Evolutionary conservation across 495 filamentous ascomycete genomes (phyloP), one percentile per base, ranked within the genome.

Genomic region (Hypoxylon rickii): DNA sequence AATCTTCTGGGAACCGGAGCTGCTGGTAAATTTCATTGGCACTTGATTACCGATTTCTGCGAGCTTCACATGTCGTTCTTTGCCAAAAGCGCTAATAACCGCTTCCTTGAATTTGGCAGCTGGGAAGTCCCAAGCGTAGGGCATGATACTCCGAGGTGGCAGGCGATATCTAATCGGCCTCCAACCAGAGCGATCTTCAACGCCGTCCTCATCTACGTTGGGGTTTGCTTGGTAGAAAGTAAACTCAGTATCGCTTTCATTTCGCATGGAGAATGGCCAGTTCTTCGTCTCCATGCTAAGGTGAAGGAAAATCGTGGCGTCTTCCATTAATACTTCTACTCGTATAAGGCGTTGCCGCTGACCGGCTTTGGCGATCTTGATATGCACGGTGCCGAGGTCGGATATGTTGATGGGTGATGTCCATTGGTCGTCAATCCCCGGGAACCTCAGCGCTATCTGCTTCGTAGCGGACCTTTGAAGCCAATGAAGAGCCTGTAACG

Each of bases 41-140:
- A 96, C 84, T 66, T 94, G 72, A 54, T 96, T 97, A 33, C 94
- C 94, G 64, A 98, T 98, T 66, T 98, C 94, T 18, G 92, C 89
- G 46, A 98, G 84, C 67, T 90, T 95, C 63, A 98, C 87, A 66
- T 94, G 89, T 37, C 93, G 81, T 59, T 93, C 89, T 69, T 88
- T 92, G 43, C 84, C 85, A 63, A 87, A 84, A 17, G 87, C 86
- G 33, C 74, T 86, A 66, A 98, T 79, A 36, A 96, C 83, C 26
- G 97, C 81, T 67, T 96, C 92, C 69, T 94, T 96, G 72, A 87
- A 87, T 72, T 96, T 96, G n/a, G 91, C 90, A 3, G 94, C 92
- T 1, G 94, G 94, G 73, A 94, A 97, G 68, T 98, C 95, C 94
- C 94, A 98, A 21, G 94, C 93, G 67, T 98, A 98, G 3, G 95